Evolutionary conservation across 305 asterid genomes (phyloP), one percentile per base, ranked within the genome.

Genomic region (Ilex paraguariensis): DNA sequence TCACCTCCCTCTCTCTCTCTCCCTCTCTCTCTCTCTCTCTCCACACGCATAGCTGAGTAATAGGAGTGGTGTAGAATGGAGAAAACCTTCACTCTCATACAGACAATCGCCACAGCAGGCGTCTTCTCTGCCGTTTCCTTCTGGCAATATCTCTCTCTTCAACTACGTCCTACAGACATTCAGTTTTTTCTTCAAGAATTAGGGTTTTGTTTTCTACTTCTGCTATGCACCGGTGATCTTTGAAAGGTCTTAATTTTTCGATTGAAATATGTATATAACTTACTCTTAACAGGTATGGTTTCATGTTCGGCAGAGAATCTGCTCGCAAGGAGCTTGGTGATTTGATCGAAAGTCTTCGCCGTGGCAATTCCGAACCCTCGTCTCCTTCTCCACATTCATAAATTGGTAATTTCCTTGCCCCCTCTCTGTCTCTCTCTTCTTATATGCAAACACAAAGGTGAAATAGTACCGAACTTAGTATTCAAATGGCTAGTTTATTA

Each of bases 301-400:
- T 86, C 75, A 88, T 87, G 95, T 86, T 91, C 67, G 96, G 96
- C 13, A 70, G 91, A 78, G 97, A 91, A 63, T 81, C 95, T 3
- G 84, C 95, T 44, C 80, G 96, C 54, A 85, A 82, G 73, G 96
- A 87, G 76, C 89, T 91, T 36, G 77, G 75, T 48, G 86, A 81
- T 50, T 75, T 90, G 69, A 86, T 90, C 49, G 89, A 87, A 61
- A 67, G 54, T 78, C 96, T 90, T 59, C 87, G 91, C 66, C 70
- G 28, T 21, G 28, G 28, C 28, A 21, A 21, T 21, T 21, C 28
- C 28, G 28, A 21, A 1, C 28, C 73, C 36, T 30, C 83, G 62
- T 72, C 74, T 68, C 65, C 91, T 9, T 30, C 68, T 31, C 65
- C 67, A n/a, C 77, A 75, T 57, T 62, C 79, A 36, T 75, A 46